phyloP scores from a whole-genome alignment of 139 green algal species.

The Picochlorum sp. region DNA sequence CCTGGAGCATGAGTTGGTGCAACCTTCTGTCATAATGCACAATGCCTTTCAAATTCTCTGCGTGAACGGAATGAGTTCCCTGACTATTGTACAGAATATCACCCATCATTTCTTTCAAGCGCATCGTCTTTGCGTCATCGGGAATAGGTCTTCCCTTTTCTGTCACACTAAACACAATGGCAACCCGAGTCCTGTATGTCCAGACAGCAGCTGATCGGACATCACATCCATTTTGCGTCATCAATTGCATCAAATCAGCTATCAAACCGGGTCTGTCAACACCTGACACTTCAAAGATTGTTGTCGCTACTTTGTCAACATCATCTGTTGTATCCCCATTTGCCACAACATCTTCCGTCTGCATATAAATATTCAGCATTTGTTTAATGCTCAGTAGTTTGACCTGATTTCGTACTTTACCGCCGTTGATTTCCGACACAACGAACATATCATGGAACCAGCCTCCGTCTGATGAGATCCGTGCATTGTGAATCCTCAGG shows the following conservation, averaged over 20 bases:
- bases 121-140: slow-evolving; percentile 49
- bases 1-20: slow-evolving; percentile 81
- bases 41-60: slow-evolving; percentile 43
- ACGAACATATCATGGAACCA: slow-evolving; percentile 98
- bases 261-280: slow-evolving; percentile 74
- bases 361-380: slow-evolving; percentile 57
- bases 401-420: slow-evolving; percentile 60
- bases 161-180: slow-evolving; percentile 71
- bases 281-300: slow-evolving; percentile 84
- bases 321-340: slow-evolving; percentile 44
- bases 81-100: slow-evolving; percentile 48
- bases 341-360: slow-evolving; percentile 33
- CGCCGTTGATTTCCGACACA: slow-evolving; percentile 62
- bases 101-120: slow-evolving; percentile 54
- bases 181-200: slow-evolving; percentile 68
- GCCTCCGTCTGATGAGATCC: slow-evolving; percentile 84
- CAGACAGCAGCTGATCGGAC: slow-evolving; percentile 76
- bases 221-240: slow-evolving; percentile 73
- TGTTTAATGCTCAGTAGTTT: slow-evolving; percentile 73
- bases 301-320: slow-evolving; percentile 32
- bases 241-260: slow-evolving; percentile 68
- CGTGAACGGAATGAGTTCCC: not conserved
- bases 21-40: slow-evolving; percentile 84
- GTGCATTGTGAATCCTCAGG: slow-evolving; percentile 66
- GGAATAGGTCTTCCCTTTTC: slow-evolving; percentile 53